A percentile compares a stretch with the other conserved stretches of the same genome.
Conservation (phyloP, 1,284 basidiomycete genomes). For the Rhodotorula sp. region DNA sequence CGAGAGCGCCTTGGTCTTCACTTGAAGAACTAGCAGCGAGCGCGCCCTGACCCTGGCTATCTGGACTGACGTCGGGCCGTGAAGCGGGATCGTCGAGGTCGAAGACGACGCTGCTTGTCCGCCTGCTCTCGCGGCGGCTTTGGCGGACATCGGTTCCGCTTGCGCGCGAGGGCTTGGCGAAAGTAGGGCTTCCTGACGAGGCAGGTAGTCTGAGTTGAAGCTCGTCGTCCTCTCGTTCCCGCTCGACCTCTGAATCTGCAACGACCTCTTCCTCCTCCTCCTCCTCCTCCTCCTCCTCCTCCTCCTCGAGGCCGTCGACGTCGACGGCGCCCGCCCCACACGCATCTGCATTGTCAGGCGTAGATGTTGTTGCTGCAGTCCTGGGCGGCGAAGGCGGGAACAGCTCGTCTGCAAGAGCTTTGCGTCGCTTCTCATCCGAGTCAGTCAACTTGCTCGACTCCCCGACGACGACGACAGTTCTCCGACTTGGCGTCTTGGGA, state of each 20-base stretch:
- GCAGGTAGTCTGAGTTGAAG: background rate
- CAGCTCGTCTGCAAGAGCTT: constrained; percentile 11
- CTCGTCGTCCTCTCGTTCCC: background rate
- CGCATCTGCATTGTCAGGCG: no score
- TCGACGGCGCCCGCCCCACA: background rate
- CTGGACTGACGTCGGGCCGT: background rate
- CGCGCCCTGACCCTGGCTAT: no score
- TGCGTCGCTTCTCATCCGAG: background rate
- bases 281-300: background rate
- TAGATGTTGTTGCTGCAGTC: no score
- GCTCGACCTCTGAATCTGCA: constrained; percentile 8
- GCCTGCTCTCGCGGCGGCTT: no score
- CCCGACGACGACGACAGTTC: background rate
- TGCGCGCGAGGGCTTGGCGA: no score
- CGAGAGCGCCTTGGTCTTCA: background rate
- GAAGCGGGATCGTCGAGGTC: background rate
- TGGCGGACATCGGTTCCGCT: no score
- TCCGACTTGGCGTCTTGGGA: background rate
- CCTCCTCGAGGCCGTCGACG: background rate
- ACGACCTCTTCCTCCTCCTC: background rate
- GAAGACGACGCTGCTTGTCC: background rate
- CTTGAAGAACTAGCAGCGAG: background rate
- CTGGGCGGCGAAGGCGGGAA: constrained; percentile 16
- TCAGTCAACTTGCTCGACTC: background rate
- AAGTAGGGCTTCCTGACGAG: background rate